Evolutionary conservation across 2,329 filamentous ascomycete genomes (phyloP).

Genomic region (Diaporthe nobilis): DNA sequence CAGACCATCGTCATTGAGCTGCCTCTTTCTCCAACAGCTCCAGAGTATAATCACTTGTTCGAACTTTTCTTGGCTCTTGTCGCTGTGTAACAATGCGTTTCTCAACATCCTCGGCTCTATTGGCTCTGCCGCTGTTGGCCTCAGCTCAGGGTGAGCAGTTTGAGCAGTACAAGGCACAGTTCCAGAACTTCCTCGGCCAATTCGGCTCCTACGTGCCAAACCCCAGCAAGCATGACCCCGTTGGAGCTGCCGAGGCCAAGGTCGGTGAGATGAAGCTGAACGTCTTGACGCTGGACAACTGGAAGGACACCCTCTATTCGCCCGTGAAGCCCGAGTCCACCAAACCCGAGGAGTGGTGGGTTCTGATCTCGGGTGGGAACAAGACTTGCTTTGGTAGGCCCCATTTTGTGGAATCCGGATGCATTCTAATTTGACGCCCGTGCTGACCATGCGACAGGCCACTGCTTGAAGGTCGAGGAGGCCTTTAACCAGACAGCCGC

Average conservation of each 20-base stretch:
- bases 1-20: slow-evolving; percentile 30
- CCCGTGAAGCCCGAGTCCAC: slow-evolving; percentile 72
- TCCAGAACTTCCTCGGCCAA: slow-evolving; percentile 75
- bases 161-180: slow-evolving; percentile 73
- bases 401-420: neutral
- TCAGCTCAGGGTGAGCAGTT: slow-evolving; percentile 65
- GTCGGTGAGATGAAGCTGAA: slow-evolving; percentile 66
- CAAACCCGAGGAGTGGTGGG: slow-evolving; percentile 81
- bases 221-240: slow-evolving; percentile 49
- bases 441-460: slow-evolving; percentile 60
- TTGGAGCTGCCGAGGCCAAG: slow-evolving; percentile 64
- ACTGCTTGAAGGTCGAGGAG: slow-evolving; percentile 74
- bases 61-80: neutral
- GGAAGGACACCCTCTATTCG: slow-evolving; percentile 76
- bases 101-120: slow-evolving; percentile 62
- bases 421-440: neutral
- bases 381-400: slow-evolving; percentile 79
- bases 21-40: slow-evolving; percentile 22
- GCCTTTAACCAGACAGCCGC: slow-evolving; percentile 77
- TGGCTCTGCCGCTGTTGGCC: slow-evolving; percentile 70
- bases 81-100: slow-evolving; percentile 67
- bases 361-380: slow-evolving; percentile 82
- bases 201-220: slow-evolving; percentile 66
- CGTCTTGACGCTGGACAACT: slow-evolving; percentile 77
- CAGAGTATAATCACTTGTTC: slow-evolving; percentile 2